Conservation (phyloP, 106 monocot genomes). For the Posidonia australis region DNA sequence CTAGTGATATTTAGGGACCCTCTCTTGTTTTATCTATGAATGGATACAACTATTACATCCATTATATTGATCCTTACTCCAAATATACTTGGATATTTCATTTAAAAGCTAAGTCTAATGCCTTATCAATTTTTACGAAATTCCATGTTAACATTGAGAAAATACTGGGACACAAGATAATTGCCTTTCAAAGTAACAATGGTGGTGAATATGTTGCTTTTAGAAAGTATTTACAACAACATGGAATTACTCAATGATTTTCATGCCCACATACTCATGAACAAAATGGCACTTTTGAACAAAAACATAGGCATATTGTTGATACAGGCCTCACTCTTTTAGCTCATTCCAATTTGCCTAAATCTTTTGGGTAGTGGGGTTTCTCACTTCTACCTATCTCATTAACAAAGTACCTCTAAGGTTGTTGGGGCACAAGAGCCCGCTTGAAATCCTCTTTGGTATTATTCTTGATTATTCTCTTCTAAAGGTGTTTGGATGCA, state of each 20-base stretch:
- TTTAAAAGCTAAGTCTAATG: background rate
- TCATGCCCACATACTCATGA: too few species aligned
- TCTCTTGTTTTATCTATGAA: background rate
- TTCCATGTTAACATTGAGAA: constrained; percentile 5
- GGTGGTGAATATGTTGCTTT: too few species aligned
- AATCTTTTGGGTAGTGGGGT: background rate
- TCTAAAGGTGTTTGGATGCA: background rate
- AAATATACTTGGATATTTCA: constrained; percentile 8
- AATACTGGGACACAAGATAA: background rate
- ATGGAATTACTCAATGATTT: too few species aligned
- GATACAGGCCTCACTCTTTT: too few species aligned
- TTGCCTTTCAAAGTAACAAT: too few species aligned
- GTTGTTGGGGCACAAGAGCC: background rate
- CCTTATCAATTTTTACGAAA: background rate
- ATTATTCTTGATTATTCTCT: background rate
- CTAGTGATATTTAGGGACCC: constrained; percentile 12
- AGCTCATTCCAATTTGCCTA: background rate
- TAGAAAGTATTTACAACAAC: background rate
- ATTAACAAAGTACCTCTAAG: background rate
- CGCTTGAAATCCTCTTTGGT: background rate
- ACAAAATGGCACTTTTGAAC: too few species aligned
- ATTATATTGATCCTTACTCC: constrained; percentile 9
- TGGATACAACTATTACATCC: constrained; percentile 3
- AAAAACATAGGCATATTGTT: too few species aligned
- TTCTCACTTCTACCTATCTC: background rate